Base-by-base conservation (phyloP, 1,284 basidiomycete genomes). In the Singerocomus inundabilis region DNA sequence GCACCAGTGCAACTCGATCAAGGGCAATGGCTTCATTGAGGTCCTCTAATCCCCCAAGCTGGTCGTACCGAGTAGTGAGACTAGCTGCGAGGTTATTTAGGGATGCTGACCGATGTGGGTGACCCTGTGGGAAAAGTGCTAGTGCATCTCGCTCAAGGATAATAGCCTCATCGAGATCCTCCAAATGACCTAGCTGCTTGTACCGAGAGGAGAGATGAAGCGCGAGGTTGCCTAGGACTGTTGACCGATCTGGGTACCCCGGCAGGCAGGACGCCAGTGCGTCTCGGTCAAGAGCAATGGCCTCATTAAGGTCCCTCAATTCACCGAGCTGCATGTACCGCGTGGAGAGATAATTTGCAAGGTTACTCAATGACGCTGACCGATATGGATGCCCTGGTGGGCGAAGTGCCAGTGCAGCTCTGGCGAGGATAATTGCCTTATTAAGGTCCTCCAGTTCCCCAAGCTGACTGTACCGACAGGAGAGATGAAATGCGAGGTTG, bases 391-490 rank as follows among this genome's bases (percentile, higher is more conserved):
- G 21, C 3, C 31, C 41, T 5, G 5, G 21, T 24, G 31, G 21
- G 9, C 6, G 3, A 15, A 42, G 15, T 2, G 4, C 9, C 21
- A 42, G 15, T 6, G 41, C 16, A 1, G 21, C 21, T 12, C 26
- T 16, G 18, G 0, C 9, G 13, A 44, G 34, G 13, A 12, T 2
- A 28, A 44, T 41, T 1, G 44, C 18, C 11, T 41, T 13, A 3
- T 28, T 1, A 16, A 44, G 32, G 12, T 38, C 33, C 3, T 4
- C 6, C 8, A 24, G 21, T 0, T 12, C 6, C 9, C 26, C 18
- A 4, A 45, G 1, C 8, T n/a, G 31, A 1, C 13, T 34, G 16
- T 26, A 44, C 9, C 26, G 66, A 69, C 4, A 67, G 26, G 21
- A 21, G 21, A 21, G 21, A 21, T 21, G 21, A 21, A 21, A 21